These are phyloP conservation scores for Xylaria sp. DNA, from an alignment of 2,329 filamentous ascomycete species.

Conservation along the genomic window DNA sequence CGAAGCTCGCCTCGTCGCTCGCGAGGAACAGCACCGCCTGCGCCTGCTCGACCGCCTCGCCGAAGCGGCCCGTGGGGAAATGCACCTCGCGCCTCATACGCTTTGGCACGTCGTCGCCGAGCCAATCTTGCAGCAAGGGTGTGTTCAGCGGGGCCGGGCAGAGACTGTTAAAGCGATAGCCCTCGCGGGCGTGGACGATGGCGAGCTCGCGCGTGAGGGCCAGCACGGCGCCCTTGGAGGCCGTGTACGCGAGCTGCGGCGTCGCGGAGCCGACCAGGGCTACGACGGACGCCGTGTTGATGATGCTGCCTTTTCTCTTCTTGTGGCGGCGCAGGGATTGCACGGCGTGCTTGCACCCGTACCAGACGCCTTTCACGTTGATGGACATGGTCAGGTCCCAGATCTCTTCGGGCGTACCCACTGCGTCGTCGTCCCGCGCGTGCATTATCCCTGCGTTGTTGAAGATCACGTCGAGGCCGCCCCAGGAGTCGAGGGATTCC, in stretches of 20 bases:
- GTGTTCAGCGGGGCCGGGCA: slow-evolving; percentile 95
- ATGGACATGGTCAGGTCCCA: slow-evolving; percentile 95
- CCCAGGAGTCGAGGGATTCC: slow-evolving; percentile 81
- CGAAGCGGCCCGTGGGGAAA: slow-evolving; percentile 88
- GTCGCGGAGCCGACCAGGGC: slow-evolving; percentile 88
- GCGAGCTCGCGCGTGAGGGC: slow-evolving; percentile 91
- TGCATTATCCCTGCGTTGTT: slow-evolving; percentile 99
- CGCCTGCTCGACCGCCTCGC: slow-evolving; percentile 93
- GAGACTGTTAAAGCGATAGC: slow-evolving; percentile 88
- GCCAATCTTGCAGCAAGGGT: slow-evolving; percentile 90
- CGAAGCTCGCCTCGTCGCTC: slow-evolving; percentile 88
- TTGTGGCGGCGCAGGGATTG: slow-evolving; percentile 80
- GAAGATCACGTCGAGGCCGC: slow-evolving; percentile 91
- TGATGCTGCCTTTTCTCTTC: slow-evolving; percentile 83
- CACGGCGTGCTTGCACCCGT: slow-evolving; percentile 90
- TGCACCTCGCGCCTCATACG: slow-evolving; percentile 85
- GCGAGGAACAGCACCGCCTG: slow-evolving; percentile 89
- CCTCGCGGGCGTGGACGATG: slow-evolving; percentile 89
- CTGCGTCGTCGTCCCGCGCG: slow-evolving; percentile 79
- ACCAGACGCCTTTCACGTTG: slow-evolving; percentile 99
- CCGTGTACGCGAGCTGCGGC: slow-evolving; percentile 91
- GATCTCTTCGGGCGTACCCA: slow-evolving; percentile 87
- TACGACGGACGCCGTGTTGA: slow-evolving; percentile 93
- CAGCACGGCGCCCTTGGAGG: slow-evolving; percentile 91
- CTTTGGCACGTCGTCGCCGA: slow-evolving; percentile 87